Evolutionary conservation across 2,329 filamentous ascomycete species (phyloP).

Genomic region (Scolecobasidium constrictum): DNA sequence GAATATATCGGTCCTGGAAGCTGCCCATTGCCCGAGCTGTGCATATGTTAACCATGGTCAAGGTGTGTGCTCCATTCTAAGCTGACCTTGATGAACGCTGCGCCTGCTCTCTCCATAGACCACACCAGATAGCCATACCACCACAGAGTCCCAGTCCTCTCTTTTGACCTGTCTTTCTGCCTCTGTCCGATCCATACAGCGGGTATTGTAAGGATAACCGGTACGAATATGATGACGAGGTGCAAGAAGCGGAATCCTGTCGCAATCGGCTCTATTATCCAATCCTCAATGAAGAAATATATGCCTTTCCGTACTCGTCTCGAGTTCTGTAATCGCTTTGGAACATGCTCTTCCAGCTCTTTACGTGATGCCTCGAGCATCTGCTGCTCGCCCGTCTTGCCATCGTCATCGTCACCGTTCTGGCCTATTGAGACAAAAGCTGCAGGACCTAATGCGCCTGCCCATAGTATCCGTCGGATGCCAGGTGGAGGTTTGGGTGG

Average conservation of each 20-base stretch:
- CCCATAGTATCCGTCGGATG: slow-evolving; percentile 23
- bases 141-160: slow-evolving; percentile 75
- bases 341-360: slow-evolving; percentile 62
- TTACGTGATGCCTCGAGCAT: slow-evolving; percentile 76
- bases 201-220: slow-evolving; percentile 72
- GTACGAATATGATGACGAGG: slow-evolving; percentile 78
- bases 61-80: neutral
- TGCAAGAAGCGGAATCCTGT: slow-evolving; percentile 84
- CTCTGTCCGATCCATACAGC: slow-evolving; percentile 67
- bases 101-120: slow-evolving; percentile 85
- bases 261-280: slow-evolving; percentile 71
- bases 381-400: slow-evolving; percentile 65
- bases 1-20: slow-evolving; percentile 92
- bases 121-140: slow-evolving; percentile 87
- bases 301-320: slow-evolving; percentile 47
- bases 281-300: slow-evolving; percentile 58
- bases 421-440: slow-evolving; percentile 49
- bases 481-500: slow-evolving; percentile 23
- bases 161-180: slow-evolving; percentile 54
- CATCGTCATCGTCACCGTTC: slow-evolving; percentile 31
- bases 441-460: slow-evolving; percentile 40
- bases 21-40: slow-evolving; percentile 93
- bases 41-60: slow-evolving; percentile 9
- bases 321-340: slow-evolving; percentile 50
- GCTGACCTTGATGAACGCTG: slow-evolving; percentile 86